phyloP scores from a whole-genome alignment of 2,329 filamentous ascomycete genomes.

The Orbilia quercus region DNA sequence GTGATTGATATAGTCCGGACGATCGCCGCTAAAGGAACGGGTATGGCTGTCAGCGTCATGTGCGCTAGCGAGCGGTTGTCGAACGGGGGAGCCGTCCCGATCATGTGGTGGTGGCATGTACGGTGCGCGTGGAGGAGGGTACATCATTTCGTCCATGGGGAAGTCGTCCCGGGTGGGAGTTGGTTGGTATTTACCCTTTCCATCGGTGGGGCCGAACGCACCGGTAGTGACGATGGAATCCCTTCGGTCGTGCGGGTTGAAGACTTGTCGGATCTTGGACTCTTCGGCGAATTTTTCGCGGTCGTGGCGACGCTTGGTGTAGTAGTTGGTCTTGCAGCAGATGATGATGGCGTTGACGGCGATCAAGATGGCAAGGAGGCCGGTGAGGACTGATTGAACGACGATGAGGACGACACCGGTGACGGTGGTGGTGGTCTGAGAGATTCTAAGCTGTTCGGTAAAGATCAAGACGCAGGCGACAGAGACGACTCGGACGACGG shows the following conservation, averaged over 20 bases:
- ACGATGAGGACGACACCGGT: conserved; percentile 78
- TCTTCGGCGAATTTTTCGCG: conserved; percentile 73
- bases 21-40: conserved; percentile 48
- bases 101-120: conserved; percentile 54
- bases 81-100: conserved; percentile 49
- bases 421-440: conserved; percentile 91
- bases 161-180: conserved; percentile 59
- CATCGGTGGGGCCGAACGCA: conserved; percentile 61
- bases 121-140: conserved; percentile 34
- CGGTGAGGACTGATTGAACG: conserved; percentile 87
- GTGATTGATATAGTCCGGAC: conserved; percentile 23
- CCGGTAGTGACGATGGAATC: conserved; percentile 80
- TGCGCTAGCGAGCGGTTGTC: conserved; percentile 15
- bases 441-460: conserved; percentile 89
- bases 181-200: conserved; percentile 59
- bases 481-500: conserved; percentile 87
- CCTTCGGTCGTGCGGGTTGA: conserved; percentile 86
- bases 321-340: conserved; percentile 87
- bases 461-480: conserved; percentile 91
- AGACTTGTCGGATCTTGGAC: conserved; percentile 69
- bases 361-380: conserved; percentile 84
- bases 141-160: conserved; percentile 52
- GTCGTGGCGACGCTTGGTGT: conserved; percentile 87
- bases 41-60: conserved; percentile 25
- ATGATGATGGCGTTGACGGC: conserved; percentile 86